Evolutionary conservation across 768 basidiomycete genomes (phyloP).

Genomic region (Boletus pseudo-olivaceus): DNA sequence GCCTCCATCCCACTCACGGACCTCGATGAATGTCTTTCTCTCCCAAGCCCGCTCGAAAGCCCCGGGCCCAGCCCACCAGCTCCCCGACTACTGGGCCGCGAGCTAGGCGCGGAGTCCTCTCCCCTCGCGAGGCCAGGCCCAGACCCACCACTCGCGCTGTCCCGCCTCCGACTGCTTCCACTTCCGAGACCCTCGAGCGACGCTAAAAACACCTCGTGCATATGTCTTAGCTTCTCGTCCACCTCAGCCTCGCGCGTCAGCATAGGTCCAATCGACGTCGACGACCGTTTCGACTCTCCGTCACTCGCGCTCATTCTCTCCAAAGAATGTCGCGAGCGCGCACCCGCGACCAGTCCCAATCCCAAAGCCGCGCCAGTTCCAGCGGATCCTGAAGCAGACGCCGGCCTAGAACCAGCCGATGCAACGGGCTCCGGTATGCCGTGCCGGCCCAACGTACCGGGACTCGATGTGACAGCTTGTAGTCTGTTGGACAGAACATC

Average conservation of each 20-base stretch:
- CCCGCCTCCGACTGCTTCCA: constrained; percentile 29
- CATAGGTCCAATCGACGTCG: constrained; percentile 44
- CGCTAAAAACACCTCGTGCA: constrained; percentile 66
- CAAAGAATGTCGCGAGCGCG: constrained; percentile 15
- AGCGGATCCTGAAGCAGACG: not conserved
- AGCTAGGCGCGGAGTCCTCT: not conserved
- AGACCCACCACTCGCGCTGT: constrained; percentile 10
- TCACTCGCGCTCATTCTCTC: constrained; percentile 18
- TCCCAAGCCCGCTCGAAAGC: constrained; percentile 16
- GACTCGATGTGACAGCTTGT: constrained; percentile 2
- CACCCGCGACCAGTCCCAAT: constrained; percentile 18
- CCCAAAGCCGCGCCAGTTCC: constrained; percentile 4
- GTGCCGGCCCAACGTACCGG: constrained; percentile 1
- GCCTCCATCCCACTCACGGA: constrained; percentile 25
- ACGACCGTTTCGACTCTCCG: constrained; percentile 22
- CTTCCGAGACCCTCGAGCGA: constrained; percentile 59
- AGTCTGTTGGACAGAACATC: not conserved
- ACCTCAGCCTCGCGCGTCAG: constrained; percentile 65
- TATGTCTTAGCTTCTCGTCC: constrained; percentile 56
- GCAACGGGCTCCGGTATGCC: not conserved
- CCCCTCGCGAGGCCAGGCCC: constrained; percentile 12
- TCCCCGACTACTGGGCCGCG: constrained; percentile 11
- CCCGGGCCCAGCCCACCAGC: constrained; percentile 7
- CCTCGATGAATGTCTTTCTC: constrained; percentile 30
- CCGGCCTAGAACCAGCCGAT: constrained; percentile 1